Evolutionary conservation across 306 rosid species (phyloP), one percentile per base, ranked within the genome.

Genomic region (Vigna mungo): DNA sequence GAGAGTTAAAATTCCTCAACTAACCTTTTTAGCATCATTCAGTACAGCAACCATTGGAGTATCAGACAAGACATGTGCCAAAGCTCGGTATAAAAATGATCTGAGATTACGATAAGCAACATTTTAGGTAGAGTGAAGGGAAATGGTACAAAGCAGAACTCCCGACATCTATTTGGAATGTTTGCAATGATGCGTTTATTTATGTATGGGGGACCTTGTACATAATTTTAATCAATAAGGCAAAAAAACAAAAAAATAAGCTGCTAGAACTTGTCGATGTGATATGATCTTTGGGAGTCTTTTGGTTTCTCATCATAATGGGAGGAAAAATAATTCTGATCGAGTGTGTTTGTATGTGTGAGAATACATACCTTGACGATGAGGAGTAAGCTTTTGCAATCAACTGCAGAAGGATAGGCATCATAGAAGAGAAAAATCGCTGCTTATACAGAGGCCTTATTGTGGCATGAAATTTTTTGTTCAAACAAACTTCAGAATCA

Each of bases 401-500:
- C 88, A 88, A 77, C 71, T 87, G 85, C 88, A 27, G 92, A 79
- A 95, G 78, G 53, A 95, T 87, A 49, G 98, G 97, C 90, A 92
- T 87, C 80, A 85, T 82, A 66, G 86, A 76, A 68, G 97, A 89
- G 89, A 84, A 95, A 87, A 90, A 91, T n/a, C 93, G 91, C 89
- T 95, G 98, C 86, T 92, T 95, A 88, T 88, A 85, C 41, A 95
- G 91, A 77, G 98, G 97, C 60, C 97, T 84, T 81, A 86, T 72
- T 63, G 82, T 87, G 67, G 93, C 96, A 88, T 90, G 92, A 51
- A 84, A 90, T 46, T 75, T 87, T 60, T 66, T 83, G 81, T 92
- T 92, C 85, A 95, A 86, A 89, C 97, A 95, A 72, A 53, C 89
- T 68, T 89, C 97, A 80, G 96, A 89, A 86, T 95, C 98, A 84